Conservation (phyloP, 2,329 filamentous ascomycete genomes). For the Allantophomopsis lycopodina region DNA sequence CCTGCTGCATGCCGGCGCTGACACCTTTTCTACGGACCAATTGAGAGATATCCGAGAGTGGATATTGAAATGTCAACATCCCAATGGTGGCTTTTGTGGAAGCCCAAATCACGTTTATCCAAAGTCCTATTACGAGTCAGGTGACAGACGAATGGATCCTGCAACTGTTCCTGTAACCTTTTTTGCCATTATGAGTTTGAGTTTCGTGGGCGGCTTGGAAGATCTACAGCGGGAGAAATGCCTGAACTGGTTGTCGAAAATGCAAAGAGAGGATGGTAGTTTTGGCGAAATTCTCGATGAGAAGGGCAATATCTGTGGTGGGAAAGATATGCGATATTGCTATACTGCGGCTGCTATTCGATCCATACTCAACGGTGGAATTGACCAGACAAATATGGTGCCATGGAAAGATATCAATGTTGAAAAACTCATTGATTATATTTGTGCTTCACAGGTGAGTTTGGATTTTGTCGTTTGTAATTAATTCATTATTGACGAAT, state of each 20-base stretch:
- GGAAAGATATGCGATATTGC: constrained; percentile 75
- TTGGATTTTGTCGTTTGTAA: background rate
- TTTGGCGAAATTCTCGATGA: constrained; percentile 71
- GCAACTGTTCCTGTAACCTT: constrained; percentile 79
- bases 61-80: constrained; percentile 79
- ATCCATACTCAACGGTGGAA: constrained; percentile 62
- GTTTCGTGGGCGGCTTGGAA: constrained; percentile 41
- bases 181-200: constrained; percentile 69
- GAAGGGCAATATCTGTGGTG: constrained; percentile 51
- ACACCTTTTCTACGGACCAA: constrained; percentile 35
- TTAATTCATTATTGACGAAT: constrained; percentile 5
- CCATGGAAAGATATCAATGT: constrained; percentile 63
- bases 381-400: constrained; percentile 32
- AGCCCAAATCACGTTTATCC: constrained; percentile 52
- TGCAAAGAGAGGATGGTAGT: constrained; percentile 78
- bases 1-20: constrained; percentile 50
- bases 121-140: constrained; percentile 16
- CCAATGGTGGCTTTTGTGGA: constrained; percentile 76
- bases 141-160: constrained; percentile 51
- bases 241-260: constrained; percentile 55
- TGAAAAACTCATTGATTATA: constrained; percentile 53
- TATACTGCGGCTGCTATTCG: constrained; percentile 73
- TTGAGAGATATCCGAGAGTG: constrained; percentile 46
- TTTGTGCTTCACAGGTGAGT: constrained; percentile 47
- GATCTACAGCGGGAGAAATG: constrained; percentile 55